These are phyloP conservation scores for Pyricularia sp. DNA, from an alignment of 2,329 filamentous ascomycete genomes.

Conservation along the genomic window DNA sequence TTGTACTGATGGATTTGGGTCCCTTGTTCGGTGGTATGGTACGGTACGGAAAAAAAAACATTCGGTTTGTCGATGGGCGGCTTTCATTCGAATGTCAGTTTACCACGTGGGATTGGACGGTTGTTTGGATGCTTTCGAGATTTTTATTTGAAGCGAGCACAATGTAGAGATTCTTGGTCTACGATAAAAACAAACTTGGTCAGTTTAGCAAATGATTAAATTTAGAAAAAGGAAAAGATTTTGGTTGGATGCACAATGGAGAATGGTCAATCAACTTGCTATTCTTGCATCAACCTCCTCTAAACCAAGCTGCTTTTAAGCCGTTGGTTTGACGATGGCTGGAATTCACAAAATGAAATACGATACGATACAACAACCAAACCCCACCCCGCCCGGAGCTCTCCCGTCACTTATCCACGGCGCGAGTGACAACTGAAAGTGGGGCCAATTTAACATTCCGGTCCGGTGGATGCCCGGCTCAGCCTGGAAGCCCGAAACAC, in stretches of 20 bases:
- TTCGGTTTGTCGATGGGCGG: neutral
- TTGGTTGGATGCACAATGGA: no score
- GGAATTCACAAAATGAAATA: no score
- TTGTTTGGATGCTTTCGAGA: neutral
- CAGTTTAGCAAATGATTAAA: neutral
- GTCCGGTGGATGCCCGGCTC: neutral
- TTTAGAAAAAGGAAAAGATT: neutral
- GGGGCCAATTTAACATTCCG: neutral
- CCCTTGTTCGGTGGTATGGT: neutral
- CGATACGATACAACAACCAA: no score
- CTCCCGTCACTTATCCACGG: neutral
- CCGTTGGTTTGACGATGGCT: no score
- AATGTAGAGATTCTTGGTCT: neutral
- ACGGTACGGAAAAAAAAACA: neutral
- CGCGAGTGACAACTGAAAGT: neutral
- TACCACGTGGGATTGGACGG: neutral
- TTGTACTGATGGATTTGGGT: neutral
- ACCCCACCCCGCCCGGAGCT: neutral
- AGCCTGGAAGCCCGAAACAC: conserved; percentile 1
- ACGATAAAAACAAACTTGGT: neutral
- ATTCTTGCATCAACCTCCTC: no score
- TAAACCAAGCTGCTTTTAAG: no score
- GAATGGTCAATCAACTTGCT: no score
- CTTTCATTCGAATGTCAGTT: neutral
- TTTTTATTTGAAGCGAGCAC: neutral